Conservation (phyloP, 768 basidiomycete species). For the Clavaria fumosa region DNA sequence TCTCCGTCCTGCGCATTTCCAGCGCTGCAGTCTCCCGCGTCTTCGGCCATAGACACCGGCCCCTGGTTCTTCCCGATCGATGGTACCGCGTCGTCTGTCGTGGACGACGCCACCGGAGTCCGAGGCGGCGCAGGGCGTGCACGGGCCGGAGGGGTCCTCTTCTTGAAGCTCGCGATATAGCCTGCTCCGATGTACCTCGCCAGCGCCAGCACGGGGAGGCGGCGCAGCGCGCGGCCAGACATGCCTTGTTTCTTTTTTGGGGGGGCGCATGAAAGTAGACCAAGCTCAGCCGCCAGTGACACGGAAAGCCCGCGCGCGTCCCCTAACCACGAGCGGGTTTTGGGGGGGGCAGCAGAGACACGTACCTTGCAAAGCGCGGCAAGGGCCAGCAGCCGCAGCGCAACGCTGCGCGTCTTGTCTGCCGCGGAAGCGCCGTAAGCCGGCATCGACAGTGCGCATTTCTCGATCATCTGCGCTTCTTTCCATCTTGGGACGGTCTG, state of each 20-base stretch:
- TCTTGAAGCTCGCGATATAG: not conserved
- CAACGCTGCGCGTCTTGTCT: slow-evolving; percentile 29
- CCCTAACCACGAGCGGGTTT: not conserved
- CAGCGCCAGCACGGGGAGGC: slow-evolving; percentile 88
- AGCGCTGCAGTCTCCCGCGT: too few relatives aligned
- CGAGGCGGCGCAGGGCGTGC: too few relatives aligned
- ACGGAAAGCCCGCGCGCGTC: too few relatives aligned
- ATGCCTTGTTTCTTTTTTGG: slow-evolving; percentile 47
- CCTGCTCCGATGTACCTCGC: slow-evolving; percentile 58
- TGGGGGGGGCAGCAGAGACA: slow-evolving; percentile 4
- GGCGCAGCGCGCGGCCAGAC: slow-evolving; percentile 83
- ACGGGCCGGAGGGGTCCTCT: too few relatives aligned
- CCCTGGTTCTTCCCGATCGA: too few relatives aligned
- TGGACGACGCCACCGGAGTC: too few relatives aligned
- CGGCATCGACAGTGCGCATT: slow-evolving; percentile 18
- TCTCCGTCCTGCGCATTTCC: too few relatives aligned
- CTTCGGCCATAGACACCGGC: too few relatives aligned
- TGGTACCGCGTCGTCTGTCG: too few relatives aligned
- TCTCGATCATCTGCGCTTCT: slow-evolving; percentile 43
- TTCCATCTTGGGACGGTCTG: slow-evolving; percentile 49
- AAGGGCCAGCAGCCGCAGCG: slow-evolving; percentile 46
- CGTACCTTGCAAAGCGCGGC: slow-evolving; percentile 68
- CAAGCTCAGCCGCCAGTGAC: too few relatives aligned
- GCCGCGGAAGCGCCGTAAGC: slow-evolving; percentile 27
- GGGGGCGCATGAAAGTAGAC: not conserved